A percentile compares a stretch with the other conserved stretches of the same genome.
These are phyloP conservation scores for Lactifluus piperatus DNA, from an alignment of 768 basidiomycete species.

Conservation along the genomic window DNA sequence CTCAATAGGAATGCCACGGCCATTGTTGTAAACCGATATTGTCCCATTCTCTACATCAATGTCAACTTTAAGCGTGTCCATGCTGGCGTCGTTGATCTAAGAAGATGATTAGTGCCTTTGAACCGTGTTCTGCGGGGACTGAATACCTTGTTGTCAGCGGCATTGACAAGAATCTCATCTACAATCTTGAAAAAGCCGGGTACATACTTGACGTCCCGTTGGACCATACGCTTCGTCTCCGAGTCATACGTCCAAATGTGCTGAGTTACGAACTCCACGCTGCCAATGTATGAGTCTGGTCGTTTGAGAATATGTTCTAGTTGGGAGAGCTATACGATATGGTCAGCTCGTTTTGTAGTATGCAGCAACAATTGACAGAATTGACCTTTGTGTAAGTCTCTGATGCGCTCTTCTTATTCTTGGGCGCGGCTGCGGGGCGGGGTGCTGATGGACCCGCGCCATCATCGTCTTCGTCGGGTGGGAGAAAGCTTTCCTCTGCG, in stretches of 20 bases:
- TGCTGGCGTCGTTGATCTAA: conserved; percentile 84
- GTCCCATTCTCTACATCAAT: conserved; percentile 76
- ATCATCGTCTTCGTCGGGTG: conserved; percentile 34
- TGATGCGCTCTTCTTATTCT: conserved; percentile 81
- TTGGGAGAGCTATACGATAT: conserved; percentile 66
- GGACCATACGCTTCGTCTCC: conserved; percentile 73
- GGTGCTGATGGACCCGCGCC: conserved; percentile 26
- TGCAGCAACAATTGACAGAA: not conserved
- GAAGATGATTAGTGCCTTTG: not conserved
- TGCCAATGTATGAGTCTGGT: conserved; percentile 95
- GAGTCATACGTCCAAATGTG: conserved; percentile 92
- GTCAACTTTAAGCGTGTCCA: conserved; percentile 86
- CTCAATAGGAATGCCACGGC: conserved; percentile 93
- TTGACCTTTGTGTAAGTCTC: conserved; percentile 84
- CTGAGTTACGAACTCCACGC: conserved; percentile 81
- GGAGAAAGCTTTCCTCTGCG: conserved; percentile 39
- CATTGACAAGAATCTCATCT: conserved; percentile 98
- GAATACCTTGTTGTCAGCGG: conserved; percentile 95
- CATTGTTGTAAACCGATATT: conserved; percentile 95
- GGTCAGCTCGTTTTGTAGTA: not conserved
- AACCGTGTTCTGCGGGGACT: not conserved
- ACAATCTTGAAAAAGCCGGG: conserved; percentile 99
- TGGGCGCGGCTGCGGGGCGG: conserved; percentile 24
- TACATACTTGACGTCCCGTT: conserved; percentile 80
- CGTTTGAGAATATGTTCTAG: conserved; percentile 89